Percentiles rank a stretch among this genome's conserved stretches.
phyloP scores from a whole-genome alignment of 2,329 filamentous ascomycete genomes.

The Penicillium oxalicum region DNA sequence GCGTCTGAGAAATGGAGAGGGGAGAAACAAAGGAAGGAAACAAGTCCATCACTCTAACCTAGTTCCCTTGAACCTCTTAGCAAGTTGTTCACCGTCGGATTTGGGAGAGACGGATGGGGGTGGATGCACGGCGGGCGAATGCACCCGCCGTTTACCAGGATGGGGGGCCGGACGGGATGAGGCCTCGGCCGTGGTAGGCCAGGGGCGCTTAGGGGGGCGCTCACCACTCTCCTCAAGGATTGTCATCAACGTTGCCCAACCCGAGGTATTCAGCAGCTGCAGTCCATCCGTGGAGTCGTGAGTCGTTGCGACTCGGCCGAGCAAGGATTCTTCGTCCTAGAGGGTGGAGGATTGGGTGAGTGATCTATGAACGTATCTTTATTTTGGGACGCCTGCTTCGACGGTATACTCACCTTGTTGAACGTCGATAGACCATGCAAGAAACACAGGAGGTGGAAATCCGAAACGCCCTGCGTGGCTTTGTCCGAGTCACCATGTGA shows the following conservation, averaged over 20 bases:
- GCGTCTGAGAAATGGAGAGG: background rate
- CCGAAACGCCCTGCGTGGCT: slow-evolving; percentile 66
- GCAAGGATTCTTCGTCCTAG: slow-evolving; percentile 81
- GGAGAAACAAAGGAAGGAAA: slow-evolving; percentile 7
- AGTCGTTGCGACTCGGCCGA: slow-evolving; percentile 76
- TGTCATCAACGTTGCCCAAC: slow-evolving; percentile 89
- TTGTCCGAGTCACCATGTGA: slow-evolving; percentile 56
- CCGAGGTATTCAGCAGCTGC: slow-evolving; percentile 76
- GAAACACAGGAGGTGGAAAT: slow-evolving; percentile 92
- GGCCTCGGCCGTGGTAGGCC: slow-evolving; percentile 38
- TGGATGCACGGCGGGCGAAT: slow-evolving; percentile 16
- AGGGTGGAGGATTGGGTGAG: too few relatives aligned
- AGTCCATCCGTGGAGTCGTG: slow-evolving; percentile 76
- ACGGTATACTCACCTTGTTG: slow-evolving; percentile 61
- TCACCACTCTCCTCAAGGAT: slow-evolving; percentile 97
- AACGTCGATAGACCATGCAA: slow-evolving; percentile 74
- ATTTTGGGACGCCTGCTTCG: too few relatives aligned
- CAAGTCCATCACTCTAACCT: slow-evolving; percentile 42
- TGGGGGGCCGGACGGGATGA: slow-evolving; percentile 27
- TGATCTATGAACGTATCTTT: too few relatives aligned
- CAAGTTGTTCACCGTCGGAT: slow-evolving; percentile 53
- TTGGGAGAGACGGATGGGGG: slow-evolving; percentile 36
- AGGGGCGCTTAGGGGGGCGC: slow-evolving; percentile 71
- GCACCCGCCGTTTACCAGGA: slow-evolving; percentile 26
- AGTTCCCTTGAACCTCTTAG: slow-evolving; percentile 61